phyloP scores from a whole-genome alignment of 352 stramenopile genomes.

The Phytophthora sansomeana region DNA sequence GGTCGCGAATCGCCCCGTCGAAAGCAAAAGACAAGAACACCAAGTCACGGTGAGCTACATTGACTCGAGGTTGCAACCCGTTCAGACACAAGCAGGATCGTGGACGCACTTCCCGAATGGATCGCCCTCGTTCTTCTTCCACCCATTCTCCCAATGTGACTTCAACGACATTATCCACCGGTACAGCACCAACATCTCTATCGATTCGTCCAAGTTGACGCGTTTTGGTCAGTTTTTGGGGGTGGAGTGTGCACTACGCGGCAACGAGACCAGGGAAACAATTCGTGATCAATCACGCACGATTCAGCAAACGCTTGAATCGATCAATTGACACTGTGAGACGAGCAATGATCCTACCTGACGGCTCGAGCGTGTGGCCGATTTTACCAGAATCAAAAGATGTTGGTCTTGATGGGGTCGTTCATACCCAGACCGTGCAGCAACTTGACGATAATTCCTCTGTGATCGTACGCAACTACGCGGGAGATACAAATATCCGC shows the following conservation, averaged over 20 bases:
- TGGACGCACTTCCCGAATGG: not conserved
- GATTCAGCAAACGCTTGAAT: too few relatives aligned
- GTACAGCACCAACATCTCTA: not conserved
- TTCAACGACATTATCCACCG: not conserved
- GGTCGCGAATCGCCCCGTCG: too few relatives aligned
- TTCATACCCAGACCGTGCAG: too few relatives aligned
- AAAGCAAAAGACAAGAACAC: not conserved
- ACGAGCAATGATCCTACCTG: too few relatives aligned
- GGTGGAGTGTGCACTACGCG: too few relatives aligned
- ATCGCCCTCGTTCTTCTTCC: not conserved
- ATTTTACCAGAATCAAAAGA: too few relatives aligned
- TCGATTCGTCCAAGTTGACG: not conserved
- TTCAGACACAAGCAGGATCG: not conserved
- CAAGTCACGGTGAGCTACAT: not conserved
- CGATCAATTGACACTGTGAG: too few relatives aligned
- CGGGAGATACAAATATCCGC: too few relatives aligned
- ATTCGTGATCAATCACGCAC: not conserved
- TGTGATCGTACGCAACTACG: too few relatives aligned
- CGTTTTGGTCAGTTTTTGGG: not conserved
- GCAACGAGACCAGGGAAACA: not conserved
- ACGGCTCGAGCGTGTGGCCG: too few relatives aligned
- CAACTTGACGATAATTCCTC: too few relatives aligned
- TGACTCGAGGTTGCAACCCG: not conserved
- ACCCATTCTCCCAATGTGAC: not conserved
- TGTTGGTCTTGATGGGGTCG: not conserved